Evolutionary conservation across 495 filamentous ascomycete species (phyloP), one percentile per base, ranked within the genome.

Genomic region (Copromyces sp.): DNA sequence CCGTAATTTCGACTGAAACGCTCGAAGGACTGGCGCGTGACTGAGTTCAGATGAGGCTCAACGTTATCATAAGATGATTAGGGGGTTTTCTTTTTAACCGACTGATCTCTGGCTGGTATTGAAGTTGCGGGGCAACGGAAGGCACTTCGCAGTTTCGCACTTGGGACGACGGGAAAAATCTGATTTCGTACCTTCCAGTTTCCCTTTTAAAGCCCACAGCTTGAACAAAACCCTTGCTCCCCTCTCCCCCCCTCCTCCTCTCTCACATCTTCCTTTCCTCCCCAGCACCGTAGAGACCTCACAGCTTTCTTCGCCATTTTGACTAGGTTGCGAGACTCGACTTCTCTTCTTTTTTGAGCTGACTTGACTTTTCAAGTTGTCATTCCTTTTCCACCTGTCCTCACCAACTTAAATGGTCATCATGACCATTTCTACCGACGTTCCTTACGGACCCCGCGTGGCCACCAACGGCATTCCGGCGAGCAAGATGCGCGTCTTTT

Each of bases 401-500:
- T 17, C 29, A 35, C 14, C 32, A 35, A 17, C 53, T 7, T 7
- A 3, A 1, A 9, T 4, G 53, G 53, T 65, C 53, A 65, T 3
- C 7, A 65, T 65, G 53, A 65, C 53, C 53, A 65, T 65, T 1
- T 65, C 29, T 16, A 65, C 53, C 53, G 53, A 65, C 53, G 29
- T 29, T 65, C 53, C 53, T 65, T 65, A 37, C 14, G 53, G 53
- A 65, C 53, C 53, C 29, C 29, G 53, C 29, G 53, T 3, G 20
- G 47, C 14, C 3, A 1, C 29, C 29, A 74, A 29, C 42, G 59
- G 59, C 39, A 53, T 32, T 72, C 47, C 20, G 37, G 40, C 69
- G 32, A 39, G 44, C 24, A 73, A 29, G 53, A 75, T 78, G 74
- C 77, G 79, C 12, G 74, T 80, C 39, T 73, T 80, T 44, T 74